Conservation (phyloP, 306 rosid genomes). For the Cucurbita ficifolia region DNA sequence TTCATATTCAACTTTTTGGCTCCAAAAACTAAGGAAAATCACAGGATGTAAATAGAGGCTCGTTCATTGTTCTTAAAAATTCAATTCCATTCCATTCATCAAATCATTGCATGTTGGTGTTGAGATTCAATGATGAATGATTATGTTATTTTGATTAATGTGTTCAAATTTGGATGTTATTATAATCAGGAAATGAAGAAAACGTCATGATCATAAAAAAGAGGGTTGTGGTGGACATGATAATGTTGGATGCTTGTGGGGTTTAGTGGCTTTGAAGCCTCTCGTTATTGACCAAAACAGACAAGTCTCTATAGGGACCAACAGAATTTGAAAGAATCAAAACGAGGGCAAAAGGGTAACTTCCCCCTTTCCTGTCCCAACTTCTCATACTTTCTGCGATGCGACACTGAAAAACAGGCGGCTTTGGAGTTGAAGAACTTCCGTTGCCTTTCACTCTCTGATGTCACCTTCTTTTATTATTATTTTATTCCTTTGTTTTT, state of each 20-base stretch:
- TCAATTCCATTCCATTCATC: too few species aligned
- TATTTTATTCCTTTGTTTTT: too few species aligned
- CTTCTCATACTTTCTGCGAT: neutral
- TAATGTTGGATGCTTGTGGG: conserved; percentile 4
- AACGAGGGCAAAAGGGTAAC: neutral
- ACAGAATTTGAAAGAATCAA: neutral
- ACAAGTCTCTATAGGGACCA: neutral
- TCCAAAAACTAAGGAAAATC: too few species aligned
- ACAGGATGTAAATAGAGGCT: too few species aligned
- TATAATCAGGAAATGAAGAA: neutral
- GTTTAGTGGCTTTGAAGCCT: neutral
- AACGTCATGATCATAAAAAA: conserved; percentile 1
- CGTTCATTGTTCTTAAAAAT: too few species aligned
- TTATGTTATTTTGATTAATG: neutral
- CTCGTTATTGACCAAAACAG: neutral
- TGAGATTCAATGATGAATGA: neutral
- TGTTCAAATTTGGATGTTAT: neutral
- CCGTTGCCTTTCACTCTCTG: neutral
- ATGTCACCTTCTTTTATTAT: neutral
- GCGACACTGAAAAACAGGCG: neutral
- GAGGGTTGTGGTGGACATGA: conserved; percentile 3
- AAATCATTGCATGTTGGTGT: conserved; percentile 1
- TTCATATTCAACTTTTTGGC: too few species aligned
- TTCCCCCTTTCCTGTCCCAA: neutral
- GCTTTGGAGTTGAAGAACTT: neutral